Evolutionary conservation across 202 grass and related monocot species (phyloP), one percentile per base, ranked within the genome.

Genomic region (Panicum hallii): DNA sequence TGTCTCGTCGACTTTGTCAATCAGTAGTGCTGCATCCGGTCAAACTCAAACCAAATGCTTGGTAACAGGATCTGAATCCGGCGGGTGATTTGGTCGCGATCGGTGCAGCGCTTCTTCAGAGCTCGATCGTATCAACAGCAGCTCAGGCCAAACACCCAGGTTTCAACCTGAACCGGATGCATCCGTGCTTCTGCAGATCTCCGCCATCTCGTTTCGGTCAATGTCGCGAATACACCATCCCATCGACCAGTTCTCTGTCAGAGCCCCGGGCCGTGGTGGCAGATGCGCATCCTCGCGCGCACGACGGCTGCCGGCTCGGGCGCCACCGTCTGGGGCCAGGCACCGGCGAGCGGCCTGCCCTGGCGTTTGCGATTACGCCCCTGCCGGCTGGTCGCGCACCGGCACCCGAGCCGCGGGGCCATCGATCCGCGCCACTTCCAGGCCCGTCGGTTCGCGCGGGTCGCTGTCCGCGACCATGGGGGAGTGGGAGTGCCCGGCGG

Each of bases 301-400:
- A 80, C 30, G 84, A 60, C 34, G 75, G 63, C 72, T 77, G 72
- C 78, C 23, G 45, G 6, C 77, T 22, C 1, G 20, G 11, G 41
- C 72, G 42, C 50, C 70, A 20, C 62, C 26, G 41, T 41, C 30
- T 40, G 77, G 68, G 43, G 2, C 23, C 44, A 71, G 56, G 73
- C 48, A 83, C 72, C 46, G 16, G 26, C 72, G 72, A 61, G 55
- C 85, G 43, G 26, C 1, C 17, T 0, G 4, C 36, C 36, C 38
- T 7, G 19, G 46, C 32, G 70, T 30, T 53, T 4, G 14, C 7
- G 9, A 2, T 11, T 48, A 32, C 38, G 40, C 47, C 72, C 65
- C 55, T 73, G 73, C 66, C 66, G 80, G 80, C 48, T 70, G 79
- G 79, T 70, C 73, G 66, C 64, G 64, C 79, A 52, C 79, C 71